These are phyloP conservation scores for Hanseniaspora lindneri DNA, from an alignment of 805 yeast genomes.

Conservation along the genomic window DNA sequence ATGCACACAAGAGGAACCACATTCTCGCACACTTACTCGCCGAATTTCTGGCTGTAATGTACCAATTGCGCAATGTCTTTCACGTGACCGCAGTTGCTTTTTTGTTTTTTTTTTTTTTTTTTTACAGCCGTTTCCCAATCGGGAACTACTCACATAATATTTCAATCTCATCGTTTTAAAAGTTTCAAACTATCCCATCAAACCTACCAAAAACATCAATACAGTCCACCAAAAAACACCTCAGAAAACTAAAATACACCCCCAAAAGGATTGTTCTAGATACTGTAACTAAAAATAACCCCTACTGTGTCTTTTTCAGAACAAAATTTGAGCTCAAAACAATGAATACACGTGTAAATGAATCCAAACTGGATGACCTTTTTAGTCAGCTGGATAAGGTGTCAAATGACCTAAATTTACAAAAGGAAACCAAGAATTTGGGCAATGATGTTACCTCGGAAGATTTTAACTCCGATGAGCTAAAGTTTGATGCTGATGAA, in stretches of 20 bases:
- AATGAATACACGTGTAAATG: conserved; percentile 2
- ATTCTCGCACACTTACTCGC: too few relatives aligned
- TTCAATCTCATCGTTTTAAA: too few relatives aligned
- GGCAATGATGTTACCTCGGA: conserved; percentile 16
- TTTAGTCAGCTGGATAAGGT: conserved; percentile 7
- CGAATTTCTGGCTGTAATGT: too few relatives aligned
- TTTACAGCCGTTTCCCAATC: not conserved
- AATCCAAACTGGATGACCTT: conserved; percentile 13
- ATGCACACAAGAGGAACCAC: too few relatives aligned
- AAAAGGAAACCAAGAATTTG: not conserved
- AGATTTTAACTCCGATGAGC: conserved; percentile 17
- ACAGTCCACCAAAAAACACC: too few relatives aligned
- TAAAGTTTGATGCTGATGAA: conserved; percentile 17
- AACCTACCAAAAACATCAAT: too few relatives aligned
- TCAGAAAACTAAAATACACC: too few relatives aligned
- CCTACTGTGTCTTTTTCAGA: not conserved
- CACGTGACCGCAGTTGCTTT: not conserved
- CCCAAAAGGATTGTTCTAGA: too few relatives aligned
- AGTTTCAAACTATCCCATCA: too few relatives aligned
- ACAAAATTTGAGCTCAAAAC: not conserved
- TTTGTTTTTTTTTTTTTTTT: not conserved
- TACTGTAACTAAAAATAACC: too few relatives aligned
- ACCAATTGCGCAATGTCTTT: too few relatives aligned
- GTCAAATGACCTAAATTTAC: not conserved
- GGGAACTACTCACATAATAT: too few relatives aligned